Percentiles rank a stretch among this genome's conserved stretches.
These are phyloP conservation scores for Pseudogymnoascus sp. DNA, from an alignment of 2,329 filamentous ascomycete species.

Conservation along the genomic window DNA sequence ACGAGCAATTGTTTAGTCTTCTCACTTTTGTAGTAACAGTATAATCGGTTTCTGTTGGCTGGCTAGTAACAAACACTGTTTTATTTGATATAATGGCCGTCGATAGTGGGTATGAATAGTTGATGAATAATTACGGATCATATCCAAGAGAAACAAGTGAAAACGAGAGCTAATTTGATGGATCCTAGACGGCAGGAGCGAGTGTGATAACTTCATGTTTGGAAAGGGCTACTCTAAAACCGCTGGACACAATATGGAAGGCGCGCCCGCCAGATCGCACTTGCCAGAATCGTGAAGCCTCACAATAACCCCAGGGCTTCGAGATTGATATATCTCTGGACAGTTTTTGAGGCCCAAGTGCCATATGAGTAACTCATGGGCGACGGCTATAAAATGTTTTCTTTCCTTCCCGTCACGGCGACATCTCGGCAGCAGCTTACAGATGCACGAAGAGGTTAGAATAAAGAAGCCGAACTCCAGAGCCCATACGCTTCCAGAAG, in stretches of 20 bases:
- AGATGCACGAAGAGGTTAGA: no score
- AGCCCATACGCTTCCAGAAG: no score
- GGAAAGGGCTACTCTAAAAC: background rate
- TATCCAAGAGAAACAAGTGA: background rate
- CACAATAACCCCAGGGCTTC: background rate
- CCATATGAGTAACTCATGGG: background rate
- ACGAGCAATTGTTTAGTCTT: background rate
- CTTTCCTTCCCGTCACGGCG: background rate
- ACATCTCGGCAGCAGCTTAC: background rate
- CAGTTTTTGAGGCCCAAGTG: background rate
- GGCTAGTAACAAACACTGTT: background rate
- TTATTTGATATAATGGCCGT: background rate
- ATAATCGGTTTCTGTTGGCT: background rate
- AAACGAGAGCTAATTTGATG: no score
- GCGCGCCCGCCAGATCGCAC: background rate
- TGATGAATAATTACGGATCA: background rate
- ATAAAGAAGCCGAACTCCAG: no score
- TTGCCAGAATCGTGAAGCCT: background rate
- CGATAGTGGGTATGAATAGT: background rate
- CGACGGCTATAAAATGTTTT: background rate
- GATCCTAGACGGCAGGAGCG: background rate
- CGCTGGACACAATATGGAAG: background rate
- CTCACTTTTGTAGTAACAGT: background rate
- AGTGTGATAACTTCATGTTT: background rate
- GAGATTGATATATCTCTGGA: background rate